Base-by-base conservation (phyloP, 139 green algal genomes). In the Volvox reticuliferus region DNA sequence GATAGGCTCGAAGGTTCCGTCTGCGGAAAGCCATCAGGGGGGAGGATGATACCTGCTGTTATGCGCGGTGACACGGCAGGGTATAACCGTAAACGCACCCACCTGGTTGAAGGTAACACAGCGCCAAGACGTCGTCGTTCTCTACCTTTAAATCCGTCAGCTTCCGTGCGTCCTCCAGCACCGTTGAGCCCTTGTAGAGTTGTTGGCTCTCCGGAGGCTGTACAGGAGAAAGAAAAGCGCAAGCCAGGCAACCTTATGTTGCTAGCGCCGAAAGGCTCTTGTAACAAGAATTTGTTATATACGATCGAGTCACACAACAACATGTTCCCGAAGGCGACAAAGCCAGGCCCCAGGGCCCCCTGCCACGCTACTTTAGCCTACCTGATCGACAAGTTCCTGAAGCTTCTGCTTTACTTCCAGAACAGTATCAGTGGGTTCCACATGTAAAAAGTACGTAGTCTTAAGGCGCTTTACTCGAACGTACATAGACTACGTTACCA, bases 381-480 rank as follows among this genome's bases (percentile, higher is more conserved):
- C 97, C 95, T 98, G 93, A 18, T 98, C 93, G 0, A 97, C 63
- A 1, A 97, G 92, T 44, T 98, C 97, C 84, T 98, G 93, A 69
- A 99, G 89, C 91, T 98, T 98, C 85, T 95, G 82, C 90, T 99
- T 99, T 0, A 99, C 91, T 81, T 98, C 96, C 78, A 97, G 65
- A 0, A 98, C 81, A 24, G 97, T 98, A 80, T 99, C 97, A 18
- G 95, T 97, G 2, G 96, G 95, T 44, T 99, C 96, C 0, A 97
- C 96, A 21, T 98, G 93, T 26, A 99, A 76, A 73, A 99, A 99
- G 30, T 97, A 94, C 0, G 97, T 99, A 0, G 86, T 92, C 82
- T 98, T 98, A 75, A 94, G 84, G 2, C 96, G 89, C 91, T 98
- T 98, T 0, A 98, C 94, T 12, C 96, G 86, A 18, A 98, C 91